Evolutionary conservation across 148 eudicot genomes (phyloP).

Genomic region (Camellia granthamiana): DNA sequence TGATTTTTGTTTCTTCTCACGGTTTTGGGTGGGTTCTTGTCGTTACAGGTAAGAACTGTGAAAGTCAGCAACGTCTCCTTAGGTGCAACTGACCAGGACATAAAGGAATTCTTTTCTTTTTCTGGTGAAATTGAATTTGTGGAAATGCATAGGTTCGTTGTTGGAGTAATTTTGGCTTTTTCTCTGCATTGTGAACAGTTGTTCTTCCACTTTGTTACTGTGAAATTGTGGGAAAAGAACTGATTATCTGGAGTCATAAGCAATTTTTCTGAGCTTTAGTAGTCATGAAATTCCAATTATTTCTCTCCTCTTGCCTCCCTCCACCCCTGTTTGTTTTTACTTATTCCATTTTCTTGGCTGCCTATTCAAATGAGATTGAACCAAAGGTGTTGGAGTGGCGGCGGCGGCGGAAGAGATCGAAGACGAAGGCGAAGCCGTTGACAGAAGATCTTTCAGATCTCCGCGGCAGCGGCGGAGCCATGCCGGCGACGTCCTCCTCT

Average conservation of each 20-base stretch:
- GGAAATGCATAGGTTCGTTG: conserved; percentile 66
- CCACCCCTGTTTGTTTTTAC: background rate
- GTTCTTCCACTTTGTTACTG: background rate
- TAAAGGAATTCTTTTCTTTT: conserved; percentile 88
- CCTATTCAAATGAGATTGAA: background rate
- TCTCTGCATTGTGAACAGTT: background rate
- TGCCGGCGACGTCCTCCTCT: too few species aligned
- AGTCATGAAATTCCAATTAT: background rate
- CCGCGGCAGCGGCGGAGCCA: too few species aligned
- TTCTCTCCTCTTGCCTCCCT: background rate
- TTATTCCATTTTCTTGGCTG: background rate
- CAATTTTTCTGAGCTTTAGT: background rate
- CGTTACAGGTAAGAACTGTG: conserved; percentile 60
- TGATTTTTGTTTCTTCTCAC: background rate
- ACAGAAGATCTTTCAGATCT: too few species aligned
- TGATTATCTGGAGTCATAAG: background rate
- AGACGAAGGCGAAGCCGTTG: too few species aligned
- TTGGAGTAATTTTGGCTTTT: background rate
- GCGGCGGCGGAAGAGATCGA: too few species aligned
- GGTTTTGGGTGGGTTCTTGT: background rate
- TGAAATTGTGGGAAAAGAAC: background rate
- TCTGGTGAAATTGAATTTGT: conserved; percentile 81
- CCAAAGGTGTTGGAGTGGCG: too few species aligned
- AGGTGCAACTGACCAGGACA: conserved; percentile 72
- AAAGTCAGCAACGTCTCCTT: conserved; percentile 84